Evolutionary conservation across 495 filamentous ascomycete species (phyloP).

Genomic region (Tuber microsphaerosporum): DNA sequence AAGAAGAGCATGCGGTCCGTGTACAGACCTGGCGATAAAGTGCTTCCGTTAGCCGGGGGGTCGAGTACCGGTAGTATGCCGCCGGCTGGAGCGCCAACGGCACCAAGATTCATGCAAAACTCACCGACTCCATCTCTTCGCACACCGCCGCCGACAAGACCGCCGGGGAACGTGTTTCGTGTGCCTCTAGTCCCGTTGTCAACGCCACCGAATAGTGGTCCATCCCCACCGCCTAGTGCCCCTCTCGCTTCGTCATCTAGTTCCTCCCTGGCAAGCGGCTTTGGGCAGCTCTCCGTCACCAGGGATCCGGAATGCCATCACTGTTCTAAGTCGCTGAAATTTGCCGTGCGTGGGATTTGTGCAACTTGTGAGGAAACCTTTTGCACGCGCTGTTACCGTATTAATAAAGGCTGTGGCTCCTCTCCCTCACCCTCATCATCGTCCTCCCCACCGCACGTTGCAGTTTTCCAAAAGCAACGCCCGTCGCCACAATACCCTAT

Average conservation of each 20-base stretch:
- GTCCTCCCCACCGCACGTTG: conserved; percentile 3
- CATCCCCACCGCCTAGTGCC: background rate
- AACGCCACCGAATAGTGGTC: background rate
- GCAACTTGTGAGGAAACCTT: background rate
- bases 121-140: background rate
- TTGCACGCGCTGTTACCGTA: conserved; percentile 14
- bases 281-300: background rate
- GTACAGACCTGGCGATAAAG: conserved; percentile 71
- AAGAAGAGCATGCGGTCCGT: conserved; percentile 60
- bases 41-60: conserved; percentile 51
- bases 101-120: background rate
- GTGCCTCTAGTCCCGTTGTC: background rate
- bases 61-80: background rate
- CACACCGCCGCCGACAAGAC: background rate
- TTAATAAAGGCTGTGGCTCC: conserved; percentile 8
- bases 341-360: background rate
- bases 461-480: conserved; percentile 9
- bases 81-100: background rate
- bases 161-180: background rate
- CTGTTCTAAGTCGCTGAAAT: background rate
- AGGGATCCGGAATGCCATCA: background rate
- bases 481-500: conserved; percentile 12
- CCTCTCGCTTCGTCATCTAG: background rate
- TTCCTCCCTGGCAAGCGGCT: background rate
- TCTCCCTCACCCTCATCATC: background rate